A percentile compares a stretch with the other conserved stretches of the same genome.
phyloP scores from a whole-genome alignment of 306 rosid species.

The Pterocarpus macrocarpus region DNA sequence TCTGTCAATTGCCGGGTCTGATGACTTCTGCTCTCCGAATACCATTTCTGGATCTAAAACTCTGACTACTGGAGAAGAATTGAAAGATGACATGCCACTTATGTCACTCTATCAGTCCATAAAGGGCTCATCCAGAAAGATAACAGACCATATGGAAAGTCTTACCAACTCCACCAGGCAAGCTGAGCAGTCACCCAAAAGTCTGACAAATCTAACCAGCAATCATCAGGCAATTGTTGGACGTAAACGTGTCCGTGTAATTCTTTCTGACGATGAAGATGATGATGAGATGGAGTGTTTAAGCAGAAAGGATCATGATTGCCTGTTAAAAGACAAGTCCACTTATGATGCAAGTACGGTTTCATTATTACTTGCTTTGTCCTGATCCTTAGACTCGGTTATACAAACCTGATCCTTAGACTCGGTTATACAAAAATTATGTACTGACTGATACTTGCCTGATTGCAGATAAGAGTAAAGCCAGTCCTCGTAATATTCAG shows the following conservation, averaged over 20 bases:
- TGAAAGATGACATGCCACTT: constrained; percentile 62
- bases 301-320: constrained; percentile 51
- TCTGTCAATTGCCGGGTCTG: constrained; percentile 55
- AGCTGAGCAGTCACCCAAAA: constrained; percentile 54
- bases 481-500: constrained; percentile 59
- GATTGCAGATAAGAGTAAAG: constrained; percentile 66
- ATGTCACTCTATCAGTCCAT: constrained; percentile 58
- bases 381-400: constrained; percentile 38
- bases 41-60: constrained; percentile 52
- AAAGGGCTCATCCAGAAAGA: constrained; percentile 58
- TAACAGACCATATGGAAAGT: constrained; percentile 49
- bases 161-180: constrained; percentile 44
- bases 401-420: constrained; percentile 41
- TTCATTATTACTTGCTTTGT: constrained; percentile 47
- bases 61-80: constrained; percentile 53
- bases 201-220: constrained; percentile 52
- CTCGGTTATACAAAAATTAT: constrained; percentile 29
- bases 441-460: constrained; percentile 49
- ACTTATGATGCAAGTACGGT: constrained; percentile 68
- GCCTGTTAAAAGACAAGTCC: constrained; percentile 56
- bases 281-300: constrained; percentile 61
- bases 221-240: constrained; percentile 56
- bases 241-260: constrained; percentile 69
- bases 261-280: constrained; percentile 82
- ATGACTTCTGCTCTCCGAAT: constrained; percentile 57